Conservation (phyloP, 371 early-diverging fungal species). For the Circinella minor region DNA sequence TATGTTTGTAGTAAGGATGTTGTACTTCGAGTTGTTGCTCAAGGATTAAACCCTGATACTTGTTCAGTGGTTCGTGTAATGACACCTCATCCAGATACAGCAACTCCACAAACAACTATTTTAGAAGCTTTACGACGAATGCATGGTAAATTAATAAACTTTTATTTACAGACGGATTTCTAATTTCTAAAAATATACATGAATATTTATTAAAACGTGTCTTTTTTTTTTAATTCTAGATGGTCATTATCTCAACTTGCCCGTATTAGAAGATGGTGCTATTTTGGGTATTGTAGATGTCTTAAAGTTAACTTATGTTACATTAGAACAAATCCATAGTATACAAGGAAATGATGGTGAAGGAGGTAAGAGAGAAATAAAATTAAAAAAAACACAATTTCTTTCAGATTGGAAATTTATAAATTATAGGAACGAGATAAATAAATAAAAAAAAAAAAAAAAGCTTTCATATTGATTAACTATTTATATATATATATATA, state of each 20-base stretch:
- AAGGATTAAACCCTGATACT: slow-evolving; percentile 86
- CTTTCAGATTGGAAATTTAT: no score
- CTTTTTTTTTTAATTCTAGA: slow-evolving; percentile 52
- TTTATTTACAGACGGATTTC: neutral
- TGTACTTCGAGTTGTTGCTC: slow-evolving; percentile 95
- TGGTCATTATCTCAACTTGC: slow-evolving; percentile 95
- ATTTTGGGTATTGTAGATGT: slow-evolving; percentile 95
- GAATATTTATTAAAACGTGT: neutral
- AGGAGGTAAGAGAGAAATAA: neutral
- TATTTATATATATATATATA: neutral
- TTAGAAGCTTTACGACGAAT: slow-evolving; percentile 95
- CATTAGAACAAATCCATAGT: slow-evolving; percentile 66
- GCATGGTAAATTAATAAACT: slow-evolving; percentile 67
- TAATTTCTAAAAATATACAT: neutral
- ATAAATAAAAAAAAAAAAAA: no score
- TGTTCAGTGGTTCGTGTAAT: slow-evolving; percentile 96
- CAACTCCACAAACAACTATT: slow-evolving; percentile 80
- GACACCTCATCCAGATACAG: slow-evolving; percentile 98
- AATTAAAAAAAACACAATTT: neutral
- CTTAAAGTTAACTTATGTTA: slow-evolving; percentile 89
- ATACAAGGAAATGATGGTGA: slow-evolving; percentile 51
- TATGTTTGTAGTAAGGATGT: slow-evolving; percentile 72
- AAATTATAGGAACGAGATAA: no score
- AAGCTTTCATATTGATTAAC: no score
- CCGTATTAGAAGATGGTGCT: slow-evolving; percentile 82